phyloP scores from a whole-genome alignment of 2,329 filamentous ascomycete genomes.

The Penicillium sp. region DNA sequence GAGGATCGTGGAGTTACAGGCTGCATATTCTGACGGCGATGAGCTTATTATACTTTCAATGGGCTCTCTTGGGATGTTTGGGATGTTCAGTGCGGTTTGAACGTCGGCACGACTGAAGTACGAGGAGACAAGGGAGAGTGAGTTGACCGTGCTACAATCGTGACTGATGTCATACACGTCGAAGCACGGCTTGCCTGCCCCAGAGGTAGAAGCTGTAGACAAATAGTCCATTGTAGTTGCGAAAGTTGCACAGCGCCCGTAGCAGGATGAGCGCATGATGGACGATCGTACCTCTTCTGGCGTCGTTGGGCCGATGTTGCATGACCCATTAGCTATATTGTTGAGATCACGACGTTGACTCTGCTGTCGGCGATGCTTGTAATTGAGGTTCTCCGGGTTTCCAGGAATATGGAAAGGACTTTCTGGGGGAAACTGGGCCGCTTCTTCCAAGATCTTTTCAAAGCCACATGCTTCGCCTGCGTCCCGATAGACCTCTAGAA shows the following conservation, averaged over 20 bases:
- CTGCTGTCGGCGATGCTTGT: conserved; percentile 24
- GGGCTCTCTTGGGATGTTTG: conserved; percentile 23
- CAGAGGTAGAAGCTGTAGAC: conserved; percentile 20
- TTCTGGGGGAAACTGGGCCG: conserved; percentile 35
- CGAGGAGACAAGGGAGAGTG: conserved; percentile 27
- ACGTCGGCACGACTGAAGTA: conserved; percentile 43
- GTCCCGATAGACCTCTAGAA: conserved; percentile 34
- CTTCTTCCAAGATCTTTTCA: conserved; percentile 32
- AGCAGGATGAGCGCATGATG: conserved; percentile 41
- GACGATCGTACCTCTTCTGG: conserved; percentile 31
- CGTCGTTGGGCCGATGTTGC: conserved; percentile 32
- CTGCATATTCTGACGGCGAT: conserved; percentile 9
- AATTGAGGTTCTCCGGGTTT: conserved; percentile 38
- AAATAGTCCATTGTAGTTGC: conserved; percentile 41
- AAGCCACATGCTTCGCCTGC: conserved; percentile 42
- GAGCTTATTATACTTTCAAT: conserved; percentile 12
- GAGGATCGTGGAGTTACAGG: conserved; percentile 40
- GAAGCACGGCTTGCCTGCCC: conserved; percentile 32
- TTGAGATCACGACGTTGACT: conserved; percentile 13
- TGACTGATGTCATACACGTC: conserved; percentile 42
- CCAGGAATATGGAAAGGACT: conserved; percentile 38
- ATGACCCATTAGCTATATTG: conserved; percentile 25
- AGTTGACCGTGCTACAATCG: conserved; percentile 35
- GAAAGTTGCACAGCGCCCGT: conserved; percentile 42
- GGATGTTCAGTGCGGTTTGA: conserved; percentile 37